phyloP scores from a whole-genome alignment of 495 filamentous ascomycete species.

The Podospora anserina region DNA sequence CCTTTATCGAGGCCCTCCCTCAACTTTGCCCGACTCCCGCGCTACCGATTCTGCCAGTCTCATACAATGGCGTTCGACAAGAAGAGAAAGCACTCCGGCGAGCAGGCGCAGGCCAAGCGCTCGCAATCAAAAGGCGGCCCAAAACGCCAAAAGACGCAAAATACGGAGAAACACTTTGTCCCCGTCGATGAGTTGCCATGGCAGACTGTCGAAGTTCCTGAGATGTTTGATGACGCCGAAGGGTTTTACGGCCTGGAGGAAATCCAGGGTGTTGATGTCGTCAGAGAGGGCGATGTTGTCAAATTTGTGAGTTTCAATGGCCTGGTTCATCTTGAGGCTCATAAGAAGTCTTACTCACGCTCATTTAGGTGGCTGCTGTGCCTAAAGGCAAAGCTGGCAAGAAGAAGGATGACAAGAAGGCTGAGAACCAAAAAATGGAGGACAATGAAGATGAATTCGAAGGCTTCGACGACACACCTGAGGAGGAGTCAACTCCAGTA shows the following conservation, averaged over 20 bases:
- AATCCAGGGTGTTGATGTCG: slow-evolving; percentile 81
- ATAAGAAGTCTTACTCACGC: neutral
- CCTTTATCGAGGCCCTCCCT: neutral
- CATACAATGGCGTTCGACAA: slow-evolving; percentile 12
- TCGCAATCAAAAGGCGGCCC: slow-evolving; percentile 6
- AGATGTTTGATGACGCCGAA: slow-evolving; percentile 85
- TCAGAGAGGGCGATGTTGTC: slow-evolving; percentile 54
- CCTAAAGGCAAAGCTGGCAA: neutral
- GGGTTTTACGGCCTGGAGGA: slow-evolving; percentile 94
- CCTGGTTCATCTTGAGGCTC: neutral
- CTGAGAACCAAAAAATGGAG: neutral
- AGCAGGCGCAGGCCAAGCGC: neutral
- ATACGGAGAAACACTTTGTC: slow-evolving; percentile 29
- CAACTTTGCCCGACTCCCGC: neutral
- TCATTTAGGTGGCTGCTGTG: slow-evolving; percentile 25
- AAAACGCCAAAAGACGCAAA: slow-evolving; percentile 50
- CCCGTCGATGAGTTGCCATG: slow-evolving; percentile 70
- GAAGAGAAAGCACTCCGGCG: slow-evolving; percentile 9
- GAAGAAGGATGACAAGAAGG: slow-evolving; percentile 14
- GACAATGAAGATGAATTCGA: slow-evolving; percentile 47
- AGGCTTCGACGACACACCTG: slow-evolving; percentile 51
- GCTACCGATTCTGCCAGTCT: neutral
- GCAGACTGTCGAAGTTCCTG: slow-evolving; percentile 78
- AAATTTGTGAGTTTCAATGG: slow-evolving; percentile 46
- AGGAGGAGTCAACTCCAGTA: slow-evolving; percentile 14